Evolutionary conservation across 805 yeast genomes (phyloP).

Genomic region (Lipomyces sp.): DNA sequence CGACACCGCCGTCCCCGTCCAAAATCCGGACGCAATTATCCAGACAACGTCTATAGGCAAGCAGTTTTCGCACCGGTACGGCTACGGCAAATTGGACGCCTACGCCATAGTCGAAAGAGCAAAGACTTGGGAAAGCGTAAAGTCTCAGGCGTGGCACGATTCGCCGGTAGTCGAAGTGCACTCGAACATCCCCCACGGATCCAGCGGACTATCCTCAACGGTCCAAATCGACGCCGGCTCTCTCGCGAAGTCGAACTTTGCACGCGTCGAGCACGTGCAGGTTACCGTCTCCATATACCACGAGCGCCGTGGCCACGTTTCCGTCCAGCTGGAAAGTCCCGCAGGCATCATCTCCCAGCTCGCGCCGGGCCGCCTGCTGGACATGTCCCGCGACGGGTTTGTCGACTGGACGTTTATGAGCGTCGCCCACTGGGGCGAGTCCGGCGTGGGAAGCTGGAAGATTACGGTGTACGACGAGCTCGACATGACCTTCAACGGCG

Average conservation of each 20-base stretch:
- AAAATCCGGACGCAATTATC: slow-evolving; percentile 66
- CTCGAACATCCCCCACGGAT: slow-evolving; percentile 30
- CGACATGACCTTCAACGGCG: slow-evolving; percentile 27
- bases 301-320: slow-evolving; percentile 63
- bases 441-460: slow-evolving; percentile 78
- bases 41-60: slow-evolving; percentile 66
- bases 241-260: slow-evolving; percentile 56
- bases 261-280: slow-evolving; percentile 79
- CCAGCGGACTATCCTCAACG: slow-evolving; percentile 38
- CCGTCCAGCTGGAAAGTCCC: slow-evolving; percentile 69
- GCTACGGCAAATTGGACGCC: slow-evolving; percentile 91
- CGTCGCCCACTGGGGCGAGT: slow-evolving; percentile 97
- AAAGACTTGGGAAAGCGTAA: slow-evolving; percentile 70
- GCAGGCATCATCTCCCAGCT: slow-evolving; percentile 67
- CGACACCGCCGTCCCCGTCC: slow-evolving; percentile 66
- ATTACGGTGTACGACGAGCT: slow-evolving; percentile 51
- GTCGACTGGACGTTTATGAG: slow-evolving; percentile 88
- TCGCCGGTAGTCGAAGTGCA: slow-evolving; percentile 44
- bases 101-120: slow-evolving; percentile 69
- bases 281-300: slow-evolving; percentile 71
- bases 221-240: slow-evolving; percentile 49
- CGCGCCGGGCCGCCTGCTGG: slow-evolving; percentile 64
- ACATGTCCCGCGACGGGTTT: slow-evolving; percentile 58
- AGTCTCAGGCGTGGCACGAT: slow-evolving; percentile 84
- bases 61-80: slow-evolving; percentile 78